phyloP scores from a whole-genome alignment of 176 grass and related monocot genomes.

The Pontederia crassipes region DNA sequence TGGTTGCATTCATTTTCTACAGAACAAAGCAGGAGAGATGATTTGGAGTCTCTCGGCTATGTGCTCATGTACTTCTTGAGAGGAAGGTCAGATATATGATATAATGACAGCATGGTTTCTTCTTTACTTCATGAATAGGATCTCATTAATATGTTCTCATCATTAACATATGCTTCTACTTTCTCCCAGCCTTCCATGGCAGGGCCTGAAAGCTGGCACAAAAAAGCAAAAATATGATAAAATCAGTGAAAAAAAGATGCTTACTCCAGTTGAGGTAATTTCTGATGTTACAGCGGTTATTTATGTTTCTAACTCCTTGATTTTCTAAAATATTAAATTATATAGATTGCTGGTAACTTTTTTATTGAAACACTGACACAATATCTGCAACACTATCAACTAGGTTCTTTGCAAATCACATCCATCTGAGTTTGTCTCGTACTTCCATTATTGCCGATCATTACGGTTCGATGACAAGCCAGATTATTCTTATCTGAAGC shows the following conservation, averaged over 20 bases:
- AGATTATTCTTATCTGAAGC: conserved; percentile 69
- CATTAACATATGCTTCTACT: neutral
- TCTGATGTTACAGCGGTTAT: neutral
- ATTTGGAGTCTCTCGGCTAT: conserved; percentile 76
- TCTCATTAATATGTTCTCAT: neutral
- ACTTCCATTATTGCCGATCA: conserved; percentile 72
- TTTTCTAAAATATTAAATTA: neutral
- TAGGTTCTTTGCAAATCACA: conserved; percentile 72
- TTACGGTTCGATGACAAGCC: conserved; percentile 81
- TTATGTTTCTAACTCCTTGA: neutral
- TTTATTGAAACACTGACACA: neutral
- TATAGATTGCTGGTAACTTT: neutral
- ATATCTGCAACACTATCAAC: conserved; percentile 6
- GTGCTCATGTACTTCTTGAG: conserved; percentile 89
- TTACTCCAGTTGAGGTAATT: conserved; percentile 69
- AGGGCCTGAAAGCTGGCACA: conserved; percentile 73
- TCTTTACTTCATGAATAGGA: neutral
- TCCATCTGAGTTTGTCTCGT: conserved; percentile 58
- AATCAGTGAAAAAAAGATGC: conserved; percentile 90
- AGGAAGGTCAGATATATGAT: conserved; percentile 48
- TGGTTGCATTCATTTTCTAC: neutral
- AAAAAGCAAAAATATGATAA: conserved; percentile 89
- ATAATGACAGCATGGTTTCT: neutral
- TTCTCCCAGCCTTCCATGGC: conserved; percentile 56
- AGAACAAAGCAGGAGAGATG: conserved; percentile 88